A percentile compares a stretch with the other conserved stretches of the same genome.
phyloP scores from a whole-genome alignment of 495 filamentous ascomycete genomes.

The Talaromyces wortmannii region DNA sequence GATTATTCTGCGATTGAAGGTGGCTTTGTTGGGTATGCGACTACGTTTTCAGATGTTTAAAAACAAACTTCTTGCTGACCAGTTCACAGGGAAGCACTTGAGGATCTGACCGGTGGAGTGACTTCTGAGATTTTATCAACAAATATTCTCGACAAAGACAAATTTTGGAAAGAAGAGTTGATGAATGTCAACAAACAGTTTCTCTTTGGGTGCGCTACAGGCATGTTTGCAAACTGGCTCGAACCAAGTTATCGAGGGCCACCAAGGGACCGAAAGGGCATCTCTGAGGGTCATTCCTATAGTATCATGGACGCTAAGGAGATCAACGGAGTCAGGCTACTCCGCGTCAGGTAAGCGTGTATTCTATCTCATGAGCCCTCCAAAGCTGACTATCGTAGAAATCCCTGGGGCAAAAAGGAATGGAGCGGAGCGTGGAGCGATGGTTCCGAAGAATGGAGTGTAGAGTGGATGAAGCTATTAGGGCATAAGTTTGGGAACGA shows the following conservation, averaged over 20 bases:
- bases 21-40: conserved; percentile 61
- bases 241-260: conserved; percentile 27
- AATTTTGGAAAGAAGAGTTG: conserved; percentile 84
- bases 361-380: not conserved
- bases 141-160: conserved; percentile 81
- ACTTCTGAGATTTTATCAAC: conserved; percentile 72
- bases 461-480: conserved; percentile 76
- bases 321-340: conserved; percentile 63
- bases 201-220: conserved; percentile 77
- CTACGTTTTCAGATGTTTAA: not conserved
- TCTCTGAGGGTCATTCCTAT: conserved; percentile 79
- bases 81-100: conserved; percentile 65
- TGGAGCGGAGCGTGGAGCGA: conserved; percentile 84
- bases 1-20: conserved; percentile 80
- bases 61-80: not conserved
- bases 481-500: conserved; percentile 85
- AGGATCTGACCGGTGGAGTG: conserved; percentile 90
- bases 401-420: conserved; percentile 84
- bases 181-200: conserved; percentile 82
- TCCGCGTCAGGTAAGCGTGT: conserved; percentile 53
- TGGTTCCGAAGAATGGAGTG: conserved; percentile 86
- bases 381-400: conserved; percentile 35
- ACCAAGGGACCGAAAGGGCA: conserved; percentile 57
- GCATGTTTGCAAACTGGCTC: conserved; percentile 53
- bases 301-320: conserved; percentile 80